Evolutionary conservation across 257 asterid genomes (phyloP).

Genomic region (Rauvolfia tetraphylla): DNA sequence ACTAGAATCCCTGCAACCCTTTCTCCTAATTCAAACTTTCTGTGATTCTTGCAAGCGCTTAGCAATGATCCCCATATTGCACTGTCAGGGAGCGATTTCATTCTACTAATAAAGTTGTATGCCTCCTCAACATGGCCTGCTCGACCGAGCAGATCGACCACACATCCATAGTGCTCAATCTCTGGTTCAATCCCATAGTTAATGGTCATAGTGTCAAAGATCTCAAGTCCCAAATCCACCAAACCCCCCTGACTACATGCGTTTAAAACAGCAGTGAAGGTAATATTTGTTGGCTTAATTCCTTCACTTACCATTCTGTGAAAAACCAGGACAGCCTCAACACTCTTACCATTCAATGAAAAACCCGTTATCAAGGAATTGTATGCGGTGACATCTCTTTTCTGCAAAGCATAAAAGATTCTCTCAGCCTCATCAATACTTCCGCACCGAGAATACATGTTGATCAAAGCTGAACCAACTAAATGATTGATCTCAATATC

Average conservation of each 20-base stretch:
- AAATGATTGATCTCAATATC: constrained; percentile 35
- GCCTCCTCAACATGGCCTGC: constrained; percentile 52
- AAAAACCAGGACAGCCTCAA: constrained; percentile 37
- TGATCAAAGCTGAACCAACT: constrained; percentile 51
- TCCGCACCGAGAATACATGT: constrained; percentile 56
- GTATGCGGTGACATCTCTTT: constrained; percentile 41
- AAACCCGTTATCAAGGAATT: constrained; percentile 49
- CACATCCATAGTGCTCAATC: constrained; percentile 54
- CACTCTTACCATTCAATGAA: constrained; percentile 48
- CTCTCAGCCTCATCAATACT: constrained; percentile 41
- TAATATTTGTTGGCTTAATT: constrained; percentile 37
- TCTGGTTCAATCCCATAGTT: constrained; percentile 33
- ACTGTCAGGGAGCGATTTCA: constrained; percentile 35
- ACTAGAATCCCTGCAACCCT: constrained; percentile 26
- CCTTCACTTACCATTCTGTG: constrained; percentile 36
- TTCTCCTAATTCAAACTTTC: constrained; percentile 39
- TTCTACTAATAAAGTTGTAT: constrained; percentile 29
- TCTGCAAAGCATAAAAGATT: constrained; percentile 30
- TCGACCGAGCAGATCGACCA: constrained; percentile 61
- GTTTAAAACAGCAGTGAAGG: constrained; percentile 43
- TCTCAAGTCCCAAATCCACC: constrained; percentile 35
- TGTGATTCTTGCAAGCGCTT: constrained; percentile 47
- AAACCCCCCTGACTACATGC: constrained; percentile 58
- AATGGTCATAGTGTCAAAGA: constrained; percentile 35
- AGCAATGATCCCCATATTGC: constrained; percentile 50